Evolutionary conservation across 805 yeast genomes (phyloP).

Genomic region (Wickerhamiella azyma): DNA sequence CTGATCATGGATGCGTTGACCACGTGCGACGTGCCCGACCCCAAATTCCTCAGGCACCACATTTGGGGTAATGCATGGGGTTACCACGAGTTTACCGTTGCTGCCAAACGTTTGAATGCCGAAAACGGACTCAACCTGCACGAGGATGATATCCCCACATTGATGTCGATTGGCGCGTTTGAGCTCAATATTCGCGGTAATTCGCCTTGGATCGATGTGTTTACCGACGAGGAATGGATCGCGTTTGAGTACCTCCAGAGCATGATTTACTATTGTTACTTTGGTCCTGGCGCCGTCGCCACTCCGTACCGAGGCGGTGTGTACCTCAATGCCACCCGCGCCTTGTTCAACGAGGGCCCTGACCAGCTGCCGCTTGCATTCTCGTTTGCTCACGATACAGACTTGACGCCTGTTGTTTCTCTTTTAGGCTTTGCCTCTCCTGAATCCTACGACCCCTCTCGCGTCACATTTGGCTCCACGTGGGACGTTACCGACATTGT

Average conservation of each 20-base stretch:
- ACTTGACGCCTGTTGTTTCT: conserved; percentile 36
- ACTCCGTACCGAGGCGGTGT: conserved; percentile 30
- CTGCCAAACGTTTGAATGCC: conserved; percentile 18
- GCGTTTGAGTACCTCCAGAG: conserved; percentile 20
- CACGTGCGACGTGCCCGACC: conserved; percentile 9
- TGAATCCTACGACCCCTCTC: conserved; percentile 25
- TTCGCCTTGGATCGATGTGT: conserved; percentile 29
- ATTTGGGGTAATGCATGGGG: conserved; percentile 6
- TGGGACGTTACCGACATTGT: conserved; percentile 34
- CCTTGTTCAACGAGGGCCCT: conserved; percentile 30
- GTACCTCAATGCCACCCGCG: conserved; percentile 36
- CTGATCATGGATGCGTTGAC: conserved; percentile 6
- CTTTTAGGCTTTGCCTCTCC: conserved; percentile 37
- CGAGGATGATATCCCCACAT: conserved; percentile 28
- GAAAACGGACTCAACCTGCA: conserved; percentile 26
- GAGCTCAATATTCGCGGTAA: conserved; percentile 37
- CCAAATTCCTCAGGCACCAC: not conserved
- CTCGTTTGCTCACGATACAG: conserved; percentile 48
- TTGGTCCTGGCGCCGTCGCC: conserved; percentile 23
- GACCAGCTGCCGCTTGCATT: conserved; percentile 29
- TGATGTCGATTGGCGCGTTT: conserved; percentile 37
- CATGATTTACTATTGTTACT: conserved; percentile 19
- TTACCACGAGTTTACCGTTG: conserved; percentile 11
- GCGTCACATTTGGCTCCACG: conserved; percentile 34
- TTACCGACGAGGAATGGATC: conserved; percentile 21